Evolutionary conservation across 139 green algal genomes (phyloP).

Genomic region (Nannochloris sp.): DNA sequence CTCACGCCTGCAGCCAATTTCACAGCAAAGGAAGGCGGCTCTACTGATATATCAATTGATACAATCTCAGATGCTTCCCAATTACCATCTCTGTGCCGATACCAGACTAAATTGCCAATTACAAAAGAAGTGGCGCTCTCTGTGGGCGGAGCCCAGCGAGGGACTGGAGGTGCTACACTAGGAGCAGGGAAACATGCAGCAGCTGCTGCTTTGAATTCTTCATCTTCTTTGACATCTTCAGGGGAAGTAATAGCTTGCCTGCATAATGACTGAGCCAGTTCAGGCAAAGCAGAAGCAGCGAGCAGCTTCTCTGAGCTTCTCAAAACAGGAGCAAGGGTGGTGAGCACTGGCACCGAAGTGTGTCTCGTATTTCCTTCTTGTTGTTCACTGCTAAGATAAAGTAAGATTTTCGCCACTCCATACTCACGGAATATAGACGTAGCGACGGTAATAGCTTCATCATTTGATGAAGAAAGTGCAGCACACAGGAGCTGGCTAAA

Average conservation of each 20-base stretch:
- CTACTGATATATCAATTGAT: constrained; percentile 2
- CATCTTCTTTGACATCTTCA: neutral
- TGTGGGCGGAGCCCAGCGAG: no score
- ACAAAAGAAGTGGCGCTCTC: neutral
- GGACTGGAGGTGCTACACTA: neutral
- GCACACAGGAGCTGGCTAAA: no score
- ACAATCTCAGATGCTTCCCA: constrained; percentile 8
- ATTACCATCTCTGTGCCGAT: constrained; percentile 8
- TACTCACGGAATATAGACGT: no score
- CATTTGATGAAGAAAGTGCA: no score
- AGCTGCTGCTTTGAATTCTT: neutral
- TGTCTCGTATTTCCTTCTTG: no score
- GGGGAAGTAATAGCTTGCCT: neutral
- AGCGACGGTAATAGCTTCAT: no score
- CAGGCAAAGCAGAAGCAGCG: constrained; percentile 1
- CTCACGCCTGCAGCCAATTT: neutral
- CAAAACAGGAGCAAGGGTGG: constrained; percentile 3
- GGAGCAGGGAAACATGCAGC: constrained; percentile 13
- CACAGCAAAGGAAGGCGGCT: constrained; percentile 18
- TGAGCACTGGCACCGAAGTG: no score
- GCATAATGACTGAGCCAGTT: constrained; percentile 11
- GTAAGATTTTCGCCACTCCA: no score
- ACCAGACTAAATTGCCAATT: constrained; percentile 7
- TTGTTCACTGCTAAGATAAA: no score
- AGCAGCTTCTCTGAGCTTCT: neutral